Evolutionary conservation across 495 filamentous ascomycete genomes (phyloP).

Genomic region (Aspergillus hancockii): DNA sequence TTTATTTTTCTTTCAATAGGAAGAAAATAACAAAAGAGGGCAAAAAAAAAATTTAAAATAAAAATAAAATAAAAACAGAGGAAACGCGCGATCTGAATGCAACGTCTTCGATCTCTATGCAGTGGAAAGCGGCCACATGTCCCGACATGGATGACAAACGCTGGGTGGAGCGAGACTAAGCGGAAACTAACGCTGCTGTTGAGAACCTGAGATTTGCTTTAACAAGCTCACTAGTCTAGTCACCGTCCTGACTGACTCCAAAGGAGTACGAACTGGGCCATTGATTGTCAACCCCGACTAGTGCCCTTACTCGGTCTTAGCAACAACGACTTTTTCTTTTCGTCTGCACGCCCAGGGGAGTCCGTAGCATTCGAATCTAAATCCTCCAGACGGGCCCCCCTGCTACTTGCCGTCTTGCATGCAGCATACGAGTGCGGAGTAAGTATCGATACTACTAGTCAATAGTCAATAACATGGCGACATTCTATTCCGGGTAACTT

Average conservation of each 20-base stretch:
- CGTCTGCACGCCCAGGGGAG: neutral
- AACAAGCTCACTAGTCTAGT: slow-evolving; percentile 7
- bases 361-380: slow-evolving; percentile 4
- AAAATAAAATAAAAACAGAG: slow-evolving; percentile 1
- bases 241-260: neutral
- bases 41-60: too few species aligned
- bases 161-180: slow-evolving; percentile 13
- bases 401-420: slow-evolving; percentile 18
- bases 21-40: too few species aligned
- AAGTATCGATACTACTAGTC: neutral
- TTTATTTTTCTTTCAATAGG: neutral
- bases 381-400: neutral
- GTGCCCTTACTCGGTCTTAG: neutral
- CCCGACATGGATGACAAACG: slow-evolving; percentile 16
- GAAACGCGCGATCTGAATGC: slow-evolving; percentile 22
- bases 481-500: neutral
- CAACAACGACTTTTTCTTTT: neutral
- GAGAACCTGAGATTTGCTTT: slow-evolving; percentile 9
- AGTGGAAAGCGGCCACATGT: slow-evolving; percentile 31
- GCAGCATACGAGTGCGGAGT: slow-evolving; percentile 17
- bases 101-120: slow-evolving; percentile 23
- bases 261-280: neutral
- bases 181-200: slow-evolving; percentile 7
- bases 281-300: too few species aligned
- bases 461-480: neutral